Percentiles rank a stretch among this genome's conserved stretches.
Evolutionary conservation across 2,329 filamentous ascomycete genomes (phyloP).

Genomic region (Volutella citrinella): DNA sequence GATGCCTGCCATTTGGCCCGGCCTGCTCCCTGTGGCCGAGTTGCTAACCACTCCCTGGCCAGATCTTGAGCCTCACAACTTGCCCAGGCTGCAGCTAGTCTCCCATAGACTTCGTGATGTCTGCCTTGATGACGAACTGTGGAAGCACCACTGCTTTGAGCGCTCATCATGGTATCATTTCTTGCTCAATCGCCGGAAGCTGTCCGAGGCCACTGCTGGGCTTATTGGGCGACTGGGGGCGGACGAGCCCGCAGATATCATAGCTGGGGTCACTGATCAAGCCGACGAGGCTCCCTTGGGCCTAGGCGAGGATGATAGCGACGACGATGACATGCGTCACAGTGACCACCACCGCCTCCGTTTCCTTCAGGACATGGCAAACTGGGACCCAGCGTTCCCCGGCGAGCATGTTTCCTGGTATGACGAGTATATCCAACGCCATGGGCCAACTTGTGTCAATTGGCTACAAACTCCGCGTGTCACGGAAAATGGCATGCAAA

Average conservation of each 20-base stretch:
- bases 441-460: constrained; percentile 68
- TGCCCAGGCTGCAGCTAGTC: constrained; percentile 67
- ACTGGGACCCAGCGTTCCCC: constrained; percentile 79
- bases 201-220: constrained; percentile 28
- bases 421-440: constrained; percentile 80
- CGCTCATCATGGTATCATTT: constrained; percentile 63
- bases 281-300: too few species aligned
- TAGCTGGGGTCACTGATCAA: too few species aligned
- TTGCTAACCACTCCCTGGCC: constrained; percentile 16
- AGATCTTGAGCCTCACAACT: constrained; percentile 36
- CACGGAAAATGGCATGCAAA: constrained; percentile 37
- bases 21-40: constrained; percentile 6
- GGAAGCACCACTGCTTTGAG: constrained; percentile 73
- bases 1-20: too few species aligned
- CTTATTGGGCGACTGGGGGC: too few species aligned
- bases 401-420: constrained; percentile 79
- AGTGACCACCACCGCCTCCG: constrained; percentile 17
- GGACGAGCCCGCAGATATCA: too few species aligned
- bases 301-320: too few species aligned
- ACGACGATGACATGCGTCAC: constrained; percentile 20
- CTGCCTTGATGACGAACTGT: constrained; percentile 71
- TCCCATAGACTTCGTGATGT: constrained; percentile 64
- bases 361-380: constrained; percentile 58
- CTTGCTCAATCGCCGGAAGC: constrained; percentile 43
- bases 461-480: constrained; percentile 70